Percentiles rank a stretch among this genome's conserved stretches.
Evolutionary conservation across 192 early-diverging fungal species (phyloP).

Genomic region (Linnemannia zychae): DNA sequence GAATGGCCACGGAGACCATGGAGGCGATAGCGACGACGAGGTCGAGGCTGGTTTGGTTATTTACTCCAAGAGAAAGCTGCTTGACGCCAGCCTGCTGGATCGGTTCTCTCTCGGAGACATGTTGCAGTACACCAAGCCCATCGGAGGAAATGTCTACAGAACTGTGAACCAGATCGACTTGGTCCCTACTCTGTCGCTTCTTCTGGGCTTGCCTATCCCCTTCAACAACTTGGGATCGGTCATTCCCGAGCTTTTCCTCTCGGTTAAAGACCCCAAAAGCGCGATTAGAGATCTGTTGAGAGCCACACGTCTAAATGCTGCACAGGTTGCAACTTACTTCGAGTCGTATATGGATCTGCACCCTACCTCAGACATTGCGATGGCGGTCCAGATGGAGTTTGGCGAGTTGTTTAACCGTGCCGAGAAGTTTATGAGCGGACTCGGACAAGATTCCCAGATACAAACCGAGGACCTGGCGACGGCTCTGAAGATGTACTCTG

Average conservation of each 20-base stretch:
- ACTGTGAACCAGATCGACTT: conserved; percentile 93
- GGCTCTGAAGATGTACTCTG: conserved; percentile 41
- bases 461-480: conserved; percentile 36
- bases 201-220: conserved; percentile 90
- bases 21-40: conserved; percentile 94
- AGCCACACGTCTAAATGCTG: conserved; percentile 72
- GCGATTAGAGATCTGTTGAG: conserved; percentile 61
- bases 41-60: conserved; percentile 88
- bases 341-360: conserved; percentile 66
- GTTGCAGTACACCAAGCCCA: conserved; percentile 43
- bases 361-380: conserved; percentile 68
- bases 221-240: conserved; percentile 92
- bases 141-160: conserved; percentile 60
- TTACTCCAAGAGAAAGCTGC: conserved; percentile 74
- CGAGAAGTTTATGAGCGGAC: conserved; percentile 31
- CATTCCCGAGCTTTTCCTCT: conserved; percentile 89
- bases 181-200: conserved; percentile 84
- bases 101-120: conserved; percentile 38
- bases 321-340: conserved; percentile 78
- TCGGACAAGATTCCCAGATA: conserved; percentile 27
- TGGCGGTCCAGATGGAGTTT: conserved; percentile 53
- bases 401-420: conserved; percentile 41
- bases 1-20: conserved; percentile 96
- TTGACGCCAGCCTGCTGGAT: conserved; percentile 34
- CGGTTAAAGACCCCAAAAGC: conserved; percentile 28